Evolutionary conservation across 768 basidiomycete species (phyloP), one percentile per base, ranked within the genome.

Genomic region (Tephrocybe sp.): DNA sequence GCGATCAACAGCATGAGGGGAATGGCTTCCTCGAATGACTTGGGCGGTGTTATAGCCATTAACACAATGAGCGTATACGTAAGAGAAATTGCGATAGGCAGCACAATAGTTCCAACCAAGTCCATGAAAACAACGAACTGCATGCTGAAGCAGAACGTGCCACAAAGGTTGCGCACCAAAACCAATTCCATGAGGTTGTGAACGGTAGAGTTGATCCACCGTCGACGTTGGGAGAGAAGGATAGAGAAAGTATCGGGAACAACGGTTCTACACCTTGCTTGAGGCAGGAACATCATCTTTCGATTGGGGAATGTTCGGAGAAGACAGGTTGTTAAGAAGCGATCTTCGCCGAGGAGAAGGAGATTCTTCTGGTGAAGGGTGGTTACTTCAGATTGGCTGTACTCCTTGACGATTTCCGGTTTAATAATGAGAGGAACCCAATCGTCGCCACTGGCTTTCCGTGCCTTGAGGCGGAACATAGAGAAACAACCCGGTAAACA

Each of bases 81-180:
- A 43, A 99, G 77, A 46, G 78, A 71, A 60, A 99, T 97, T 54
- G 96, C 96, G 60, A 98, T 84, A 22, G 97, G 97, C 15, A 98
- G 81, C 18, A 97, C 94, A 59, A 92, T 82, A 2, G 92, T 95
- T 51, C 91, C 91, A 51, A 94, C 70, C 36, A 95, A 81, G 67
- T 98, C 94, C 91, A 98, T 94, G 73, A 96, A 92, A 46, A 98
- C 94, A 67, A 98, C 86, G 68, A 98, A 98, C 66, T 98, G 97
- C 95, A 98, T 98, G 70, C 93, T 97, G 73, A 98, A 98, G 76
- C 97, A 99, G 71, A 99, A 99, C 25, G 96, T 98, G 28, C 97
- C 97, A 68, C 97, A 98, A 13, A 98, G 80, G 64, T 99, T 93
- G 57, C 90, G 91, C 32, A 99, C 97, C 53, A 92, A 84, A 28